Evolutionary conservation across 2,329 filamentous ascomycete species (phyloP), one percentile per base, ranked within the genome.

Genomic region (Diplocarpon rosae): DNA sequence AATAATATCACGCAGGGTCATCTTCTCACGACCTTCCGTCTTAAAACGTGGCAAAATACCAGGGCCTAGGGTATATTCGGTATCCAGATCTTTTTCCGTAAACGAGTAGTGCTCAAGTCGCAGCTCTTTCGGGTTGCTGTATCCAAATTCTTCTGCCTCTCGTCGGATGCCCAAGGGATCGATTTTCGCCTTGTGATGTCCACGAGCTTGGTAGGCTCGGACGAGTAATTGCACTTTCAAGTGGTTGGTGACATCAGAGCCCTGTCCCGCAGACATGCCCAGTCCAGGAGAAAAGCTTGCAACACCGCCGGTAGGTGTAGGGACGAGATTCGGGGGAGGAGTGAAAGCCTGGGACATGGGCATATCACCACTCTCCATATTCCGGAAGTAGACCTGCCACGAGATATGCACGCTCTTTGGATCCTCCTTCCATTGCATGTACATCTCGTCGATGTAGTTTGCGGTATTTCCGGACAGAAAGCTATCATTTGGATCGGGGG

Each of bases 361-460:
- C 87, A 98, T 96, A 62, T 92, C 85, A 65, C 92, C 92, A 55
- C 80, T 85, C 73, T 98, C 92, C 85, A 98, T 95, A 71, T 98
- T 98, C 71, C 82, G 86, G 77, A 98, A 98, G 76, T 98, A 98
- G 63, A 93, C 82, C 71, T 95, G 90, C 92, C 92, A 98, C 65
- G 92, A 98, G 59, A 95, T 76, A 68, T 98, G 92, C 48, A 98
- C 92, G 63, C 86, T 95, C 59, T 80, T 76, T 42, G 92, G 89
- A 59, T 98, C 88, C 53, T 85, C 74, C 69, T 90, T 95, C 92
- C 92, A 98, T 64, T 89, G 81, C 71, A 95, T 73, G 69, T 98
- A 98, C 92, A 98, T 98, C 73, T 95, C 92, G 67, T 98, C 92
- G 64, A 98, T 87, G 71, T 98, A 98, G 72, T 94, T 95, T 68